A percentile compares a stretch with the other conserved stretches of the same genome.
These are phyloP conservation scores for Adansonia grandidieri DNA, from an alignment of 441 rosid species.

Conservation along the genomic window DNA sequence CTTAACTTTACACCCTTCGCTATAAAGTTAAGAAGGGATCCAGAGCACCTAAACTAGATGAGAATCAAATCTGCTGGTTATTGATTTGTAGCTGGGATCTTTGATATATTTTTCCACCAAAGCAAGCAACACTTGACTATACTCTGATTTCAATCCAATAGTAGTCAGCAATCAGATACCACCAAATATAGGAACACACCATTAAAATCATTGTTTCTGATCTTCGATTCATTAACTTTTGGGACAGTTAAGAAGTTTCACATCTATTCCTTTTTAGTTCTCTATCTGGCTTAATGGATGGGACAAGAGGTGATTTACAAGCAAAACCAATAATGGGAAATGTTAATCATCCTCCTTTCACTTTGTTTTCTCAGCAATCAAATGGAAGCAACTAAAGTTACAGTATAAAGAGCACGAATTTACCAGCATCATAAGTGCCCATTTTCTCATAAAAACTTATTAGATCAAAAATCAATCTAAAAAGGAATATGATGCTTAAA, in stretches of 20 bases:
- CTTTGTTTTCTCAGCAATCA: conserved; percentile 9
- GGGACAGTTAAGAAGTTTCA: neutral
- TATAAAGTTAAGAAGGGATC: neutral
- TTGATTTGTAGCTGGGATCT: neutral
- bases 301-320: neutral
- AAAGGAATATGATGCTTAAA: neutral
- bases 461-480: neutral
- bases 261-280: neutral
- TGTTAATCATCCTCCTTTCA: neutral
- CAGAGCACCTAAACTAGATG: conserved; percentile 3
- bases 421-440: neutral
- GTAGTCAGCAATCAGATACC: neutral
- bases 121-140: neutral
- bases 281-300: neutral
- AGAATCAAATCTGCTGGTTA: conserved; percentile 7
- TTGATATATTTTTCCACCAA: neutral
- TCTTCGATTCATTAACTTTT: neutral
- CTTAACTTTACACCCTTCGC: neutral
- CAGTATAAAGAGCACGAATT: neutral
- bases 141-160: neutral
- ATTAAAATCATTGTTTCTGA: conserved; percentile 4
- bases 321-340: neutral
- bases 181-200: neutral
- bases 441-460: conserved; percentile 1
- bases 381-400: conserved; percentile 6